phyloP scores from a whole-genome alignment of 192 early-diverging fungal genomes.

The Rhizophagus prolifer region DNA sequence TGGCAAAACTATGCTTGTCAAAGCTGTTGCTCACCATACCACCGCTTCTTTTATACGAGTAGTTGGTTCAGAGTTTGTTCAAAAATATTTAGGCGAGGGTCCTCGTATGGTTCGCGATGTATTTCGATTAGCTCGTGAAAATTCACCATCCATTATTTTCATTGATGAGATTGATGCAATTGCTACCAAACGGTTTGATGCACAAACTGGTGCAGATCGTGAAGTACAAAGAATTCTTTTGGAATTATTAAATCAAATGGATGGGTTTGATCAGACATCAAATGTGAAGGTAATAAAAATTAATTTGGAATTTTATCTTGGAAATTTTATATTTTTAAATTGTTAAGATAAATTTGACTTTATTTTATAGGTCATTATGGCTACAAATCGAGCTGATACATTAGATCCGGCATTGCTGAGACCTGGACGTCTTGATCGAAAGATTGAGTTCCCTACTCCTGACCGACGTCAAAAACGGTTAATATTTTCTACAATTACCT shows the following conservation, averaged over 20 bases:
- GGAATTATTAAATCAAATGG: slow-evolving; percentile 98
- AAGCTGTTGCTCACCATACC: slow-evolving; percentile 98
- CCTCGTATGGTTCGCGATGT: slow-evolving; percentile 97
- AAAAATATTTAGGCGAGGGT: slow-evolving; percentile 98
- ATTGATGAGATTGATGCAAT: slow-evolving; percentile 99
- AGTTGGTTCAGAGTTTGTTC: slow-evolving; percentile 97
- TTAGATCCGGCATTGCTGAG: slow-evolving; percentile 95
- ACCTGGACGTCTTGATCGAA: slow-evolving; percentile 95
- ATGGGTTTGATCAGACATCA: slow-evolving; percentile 97
- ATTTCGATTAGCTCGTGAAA: slow-evolving; percentile 94
- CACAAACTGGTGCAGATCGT: slow-evolving; percentile 96
- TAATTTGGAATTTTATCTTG: background rate
- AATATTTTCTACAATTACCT: slow-evolving; percentile 94
- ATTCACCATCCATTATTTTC: slow-evolving; percentile 97
- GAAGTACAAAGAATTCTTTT: slow-evolving; percentile 98
- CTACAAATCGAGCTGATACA: slow-evolving; percentile 96
- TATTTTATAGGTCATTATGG: slow-evolving; percentile 87
- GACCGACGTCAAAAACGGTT: slow-evolving; percentile 96
- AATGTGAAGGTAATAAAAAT: slow-evolving; percentile 80
- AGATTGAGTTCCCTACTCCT: slow-evolving; percentile 98
- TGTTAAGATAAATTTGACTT: background rate
- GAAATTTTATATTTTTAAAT: slow-evolving; percentile 2
- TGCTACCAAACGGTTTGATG: slow-evolving; percentile 97
- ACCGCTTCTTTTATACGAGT: slow-evolving; percentile 96
- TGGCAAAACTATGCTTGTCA: slow-evolving; percentile 98